A percentile compares a stretch with the other conserved stretches of the same genome.
These are phyloP conservation scores for Trichoderma polysporum DNA, from an alignment of 2,329 filamentous ascomycete species.

Conservation along the genomic window DNA sequence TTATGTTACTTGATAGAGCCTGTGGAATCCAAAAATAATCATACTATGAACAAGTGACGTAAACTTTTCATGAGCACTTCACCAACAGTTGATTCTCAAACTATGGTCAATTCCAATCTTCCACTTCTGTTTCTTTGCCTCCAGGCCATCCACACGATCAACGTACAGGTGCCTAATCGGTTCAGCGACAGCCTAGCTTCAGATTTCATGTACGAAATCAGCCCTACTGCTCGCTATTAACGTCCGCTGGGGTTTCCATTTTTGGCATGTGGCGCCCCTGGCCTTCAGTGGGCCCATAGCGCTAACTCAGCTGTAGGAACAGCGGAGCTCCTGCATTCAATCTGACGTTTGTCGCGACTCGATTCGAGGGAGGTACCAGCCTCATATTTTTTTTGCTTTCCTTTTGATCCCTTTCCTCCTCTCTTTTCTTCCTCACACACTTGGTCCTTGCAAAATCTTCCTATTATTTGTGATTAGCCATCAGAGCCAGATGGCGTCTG, in stretches of 20 bases:
- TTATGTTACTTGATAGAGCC: no score
- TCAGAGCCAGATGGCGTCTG: background rate
- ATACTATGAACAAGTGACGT: no score
- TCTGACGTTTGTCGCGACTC: conserved; percentile 15
- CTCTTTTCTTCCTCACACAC: background rate
- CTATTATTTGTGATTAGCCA: background rate
- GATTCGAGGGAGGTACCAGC: background rate
- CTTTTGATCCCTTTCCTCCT: background rate
- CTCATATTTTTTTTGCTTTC: background rate
- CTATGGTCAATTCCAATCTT: no score
- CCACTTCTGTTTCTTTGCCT: no score
- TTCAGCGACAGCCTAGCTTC: background rate
- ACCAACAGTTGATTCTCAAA: no score
- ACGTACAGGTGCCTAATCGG: background rate
- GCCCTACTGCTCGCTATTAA: conserved; percentile 16
- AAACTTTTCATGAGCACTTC: no score
- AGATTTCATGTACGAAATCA: conserved; percentile 15
- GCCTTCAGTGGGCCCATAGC: conserved; percentile 4
- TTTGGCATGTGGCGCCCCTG: conserved; percentile 4
- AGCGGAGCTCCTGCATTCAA: conserved; percentile 10
- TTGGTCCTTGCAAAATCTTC: background rate
- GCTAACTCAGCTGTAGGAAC: conserved; percentile 15
- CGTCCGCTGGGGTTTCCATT: background rate
- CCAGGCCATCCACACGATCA: no score
- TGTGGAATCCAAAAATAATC: no score